These are phyloP conservation scores for Jackrogersella minutella DNA, from an alignment of 495 filamentous ascomycete species.

Conservation along the genomic window DNA sequence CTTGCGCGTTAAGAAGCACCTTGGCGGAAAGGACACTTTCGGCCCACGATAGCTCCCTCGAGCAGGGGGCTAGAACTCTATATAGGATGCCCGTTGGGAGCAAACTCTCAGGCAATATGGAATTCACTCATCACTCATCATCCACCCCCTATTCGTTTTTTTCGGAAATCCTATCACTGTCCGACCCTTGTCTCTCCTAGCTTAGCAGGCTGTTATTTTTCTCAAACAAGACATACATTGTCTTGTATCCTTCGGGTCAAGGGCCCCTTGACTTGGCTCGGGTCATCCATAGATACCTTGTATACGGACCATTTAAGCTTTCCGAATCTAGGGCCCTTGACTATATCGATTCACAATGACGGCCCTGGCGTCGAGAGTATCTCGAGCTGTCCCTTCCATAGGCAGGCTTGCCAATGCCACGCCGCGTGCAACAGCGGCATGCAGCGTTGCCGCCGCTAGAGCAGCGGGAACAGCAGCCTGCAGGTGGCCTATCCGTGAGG, in stretches of 20 bases:
- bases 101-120: conserved; percentile 1
- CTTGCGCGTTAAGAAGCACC: conserved; percentile 24
- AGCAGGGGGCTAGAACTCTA: conserved; percentile 19
- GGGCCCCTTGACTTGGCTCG: not conserved
- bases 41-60: conserved; percentile 32
- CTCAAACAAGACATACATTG: conserved; percentile 16
- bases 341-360: conserved; percentile 34
- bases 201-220: conserved; percentile 2
- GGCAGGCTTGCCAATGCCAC: conserved; percentile 31
- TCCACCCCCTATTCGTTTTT: conserved; percentile 6
- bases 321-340: not conserved
- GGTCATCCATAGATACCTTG: not conserved
- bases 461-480: conserved; percentile 4
- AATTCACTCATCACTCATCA: not conserved
- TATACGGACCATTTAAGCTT: not conserved
- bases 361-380: conserved; percentile 28
- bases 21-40: conserved; percentile 22
- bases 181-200: conserved; percentile 1
- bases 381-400: conserved; percentile 32
- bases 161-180: not conserved
- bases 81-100: conserved; percentile 28
- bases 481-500: conserved; percentile 8
- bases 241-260: not conserved
- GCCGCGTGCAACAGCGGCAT: conserved; percentile 17
- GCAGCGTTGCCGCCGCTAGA: conserved; percentile 13